These are phyloP conservation scores for Tylopilus felleus DNA, from an alignment of 768 basidiomycete species.

Conservation along the genomic window DNA sequence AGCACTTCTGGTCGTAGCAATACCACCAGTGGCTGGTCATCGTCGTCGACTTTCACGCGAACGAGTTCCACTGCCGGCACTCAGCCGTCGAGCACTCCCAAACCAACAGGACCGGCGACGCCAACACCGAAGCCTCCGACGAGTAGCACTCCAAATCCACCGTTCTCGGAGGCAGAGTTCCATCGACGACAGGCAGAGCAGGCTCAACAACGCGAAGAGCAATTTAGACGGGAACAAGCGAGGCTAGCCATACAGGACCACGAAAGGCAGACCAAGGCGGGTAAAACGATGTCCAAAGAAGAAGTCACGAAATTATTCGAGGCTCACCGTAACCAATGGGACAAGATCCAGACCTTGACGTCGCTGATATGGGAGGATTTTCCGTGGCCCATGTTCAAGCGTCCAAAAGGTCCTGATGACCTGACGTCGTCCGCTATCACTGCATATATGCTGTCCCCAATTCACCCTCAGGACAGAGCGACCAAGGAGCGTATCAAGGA, in stretches of 20 bases:
- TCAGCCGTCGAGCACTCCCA: slow-evolving; percentile 25
- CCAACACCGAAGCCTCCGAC: slow-evolving; percentile 21
- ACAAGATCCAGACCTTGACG: slow-evolving; percentile 36
- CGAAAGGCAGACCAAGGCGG: slow-evolving; percentile 39
- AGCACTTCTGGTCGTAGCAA: slow-evolving; percentile 27
- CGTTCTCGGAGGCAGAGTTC: slow-evolving; percentile 52
- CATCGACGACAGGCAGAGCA: slow-evolving; percentile 62
- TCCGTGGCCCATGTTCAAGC: slow-evolving; percentile 70
- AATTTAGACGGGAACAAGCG: slow-evolving; percentile 67
- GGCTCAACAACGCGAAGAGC: slow-evolving; percentile 62
- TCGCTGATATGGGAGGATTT: slow-evolving; percentile 62
- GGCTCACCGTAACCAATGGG: slow-evolving; percentile 62
- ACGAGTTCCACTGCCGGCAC: slow-evolving; percentile 24
- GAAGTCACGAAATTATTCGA: slow-evolving; percentile 56
- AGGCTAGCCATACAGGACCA: slow-evolving; percentile 49
- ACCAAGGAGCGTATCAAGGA: slow-evolving; percentile 74
- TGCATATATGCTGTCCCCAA: slow-evolving; percentile 58
- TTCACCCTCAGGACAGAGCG: slow-evolving; percentile 50
- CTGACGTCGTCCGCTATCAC: slow-evolving; percentile 53
- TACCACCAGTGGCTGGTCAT: slow-evolving; percentile 27
- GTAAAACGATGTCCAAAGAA: slow-evolving; percentile 53
- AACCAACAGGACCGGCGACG: slow-evolving; percentile 21
- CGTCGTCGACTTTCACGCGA: slow-evolving; percentile 30
- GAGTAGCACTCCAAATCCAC: slow-evolving; percentile 17
- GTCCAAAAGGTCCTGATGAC: slow-evolving; percentile 56